Evolutionary conservation across 441 rosid species (phyloP), one percentile per base, ranked within the genome.

Genomic region (Bruguiera hainesii): DNA sequence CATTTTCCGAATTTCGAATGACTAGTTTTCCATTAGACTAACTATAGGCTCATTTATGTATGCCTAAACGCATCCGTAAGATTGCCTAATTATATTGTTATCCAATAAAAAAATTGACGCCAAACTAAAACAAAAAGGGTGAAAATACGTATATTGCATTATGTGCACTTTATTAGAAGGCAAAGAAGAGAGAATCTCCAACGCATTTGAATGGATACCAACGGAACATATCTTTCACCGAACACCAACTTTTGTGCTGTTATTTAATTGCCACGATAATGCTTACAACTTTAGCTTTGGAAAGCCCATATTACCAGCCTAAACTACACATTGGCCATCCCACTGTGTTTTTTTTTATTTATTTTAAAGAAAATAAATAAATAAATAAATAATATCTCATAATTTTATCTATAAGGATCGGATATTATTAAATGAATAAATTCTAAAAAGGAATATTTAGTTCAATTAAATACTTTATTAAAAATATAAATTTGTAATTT

Each of bases 121-220:
- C 57, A 56, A 60, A 56, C 33, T 50, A 20, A 63, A 29, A 21
- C 3, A 23, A 26, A 51, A 52, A 35, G 21, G 55, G 5, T 10
- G 25, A 10, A 7, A 19, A 10, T 30, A 50, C 50, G 13, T 20
- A 37, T 16, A 26, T 28, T 5, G 2, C 23, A 39, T 39, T 5
- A 3, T 39, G 48, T 39, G 18, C 48, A 11, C 48, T 39, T 39
- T 39, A 39, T 52, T 21, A 31, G 26, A 19, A 6, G 35, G 3
- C 31, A 42, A 33, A 49, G 62, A 53, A 33, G 53, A 33, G 59
- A 71, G 86, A 82, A 82, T 84, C 89, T 77, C 2, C 53, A n/a
- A 23, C 66, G 21, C n/a, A 64, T 55, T 74, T 61, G 77, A 77
- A 80, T 64, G 76, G 35, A 37, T 83, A 80, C 86, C 79, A 75